Conservation (phyloP, 768 basidiomycete species). For the Leccinum rimulosum region DNA sequence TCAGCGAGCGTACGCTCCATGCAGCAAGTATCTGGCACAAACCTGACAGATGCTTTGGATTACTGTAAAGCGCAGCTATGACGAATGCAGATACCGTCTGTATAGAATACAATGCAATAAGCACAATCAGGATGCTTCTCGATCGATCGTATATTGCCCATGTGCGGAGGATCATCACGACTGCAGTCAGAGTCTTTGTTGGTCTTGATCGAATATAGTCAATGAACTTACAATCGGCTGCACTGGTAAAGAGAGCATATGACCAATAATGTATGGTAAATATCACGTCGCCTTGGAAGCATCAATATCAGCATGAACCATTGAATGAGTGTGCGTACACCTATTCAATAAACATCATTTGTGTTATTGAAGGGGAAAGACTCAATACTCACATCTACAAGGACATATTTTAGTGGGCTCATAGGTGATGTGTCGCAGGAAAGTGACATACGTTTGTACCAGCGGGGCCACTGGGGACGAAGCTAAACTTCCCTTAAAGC, state of each 20-base stretch:
- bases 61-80: not conserved
- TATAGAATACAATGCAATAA: not conserved
- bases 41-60: not conserved
- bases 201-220: not conserved
- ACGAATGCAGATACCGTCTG: not conserved
- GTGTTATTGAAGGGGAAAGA: not conserved
- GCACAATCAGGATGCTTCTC: not conserved
- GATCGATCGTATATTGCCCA: constrained; percentile 1
- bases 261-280: not conserved
- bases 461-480: not conserved
- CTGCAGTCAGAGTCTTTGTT: not conserved
- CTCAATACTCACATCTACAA: not conserved
- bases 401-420: not conserved
- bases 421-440: no score
- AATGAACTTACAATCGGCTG: constrained; percentile 2
- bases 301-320: not conserved
- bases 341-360: not conserved
- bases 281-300: not conserved
- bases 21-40: not conserved
- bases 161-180: not conserved
- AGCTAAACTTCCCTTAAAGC: no score
- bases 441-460: no score
- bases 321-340: not conserved
- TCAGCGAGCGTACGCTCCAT: not conserved
- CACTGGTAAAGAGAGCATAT: not conserved